Conservation (phyloP, 78 protist genomes). For the Anaeramoeba flamelloides region DNA sequence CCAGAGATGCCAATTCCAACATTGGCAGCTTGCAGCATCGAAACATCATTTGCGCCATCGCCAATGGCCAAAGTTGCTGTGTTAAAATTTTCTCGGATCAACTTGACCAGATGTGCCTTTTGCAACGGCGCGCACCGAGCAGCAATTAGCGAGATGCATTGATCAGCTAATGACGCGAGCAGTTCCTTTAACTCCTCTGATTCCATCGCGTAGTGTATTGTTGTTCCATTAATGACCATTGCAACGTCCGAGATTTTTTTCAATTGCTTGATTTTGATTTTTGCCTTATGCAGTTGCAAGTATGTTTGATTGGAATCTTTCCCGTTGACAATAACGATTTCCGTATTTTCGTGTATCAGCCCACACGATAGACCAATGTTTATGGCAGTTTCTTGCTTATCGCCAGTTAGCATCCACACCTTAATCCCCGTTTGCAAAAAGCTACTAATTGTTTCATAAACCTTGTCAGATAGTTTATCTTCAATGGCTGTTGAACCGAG, state of each 20-base stretch:
- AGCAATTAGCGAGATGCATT: constrained; percentile 11
- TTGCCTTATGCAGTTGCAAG: not conserved
- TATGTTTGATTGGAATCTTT: not conserved
- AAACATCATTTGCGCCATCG: constrained; percentile 73
- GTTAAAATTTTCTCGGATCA: constrained; percentile 13
- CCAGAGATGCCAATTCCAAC: not conserved
- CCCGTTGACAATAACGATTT: not conserved
- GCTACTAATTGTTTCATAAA: constrained; percentile 18
- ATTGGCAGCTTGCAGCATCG: constrained; percentile 43
- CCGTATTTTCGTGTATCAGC: not conserved
- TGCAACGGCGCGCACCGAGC: constrained; percentile 61
- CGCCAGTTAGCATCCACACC: not conserved
- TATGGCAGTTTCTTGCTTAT: not conserved
- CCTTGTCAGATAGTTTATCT: constrained; percentile 71
- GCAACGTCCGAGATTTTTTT: not conserved
- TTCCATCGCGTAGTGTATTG: not conserved
- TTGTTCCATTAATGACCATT: not conserved
- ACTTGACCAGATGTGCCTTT: constrained; percentile 53
- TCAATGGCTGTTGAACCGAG: constrained; percentile 87
- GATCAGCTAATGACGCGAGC: not conserved
- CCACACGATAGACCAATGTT: not conserved
- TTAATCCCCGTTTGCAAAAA: not conserved
- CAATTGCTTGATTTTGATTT: not conserved
- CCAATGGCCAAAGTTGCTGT: constrained; percentile 46
- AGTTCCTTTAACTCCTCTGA: not conserved